Evolutionary conservation across 257 asterid species (phyloP).

Genomic region (Vinca minor): DNA sequence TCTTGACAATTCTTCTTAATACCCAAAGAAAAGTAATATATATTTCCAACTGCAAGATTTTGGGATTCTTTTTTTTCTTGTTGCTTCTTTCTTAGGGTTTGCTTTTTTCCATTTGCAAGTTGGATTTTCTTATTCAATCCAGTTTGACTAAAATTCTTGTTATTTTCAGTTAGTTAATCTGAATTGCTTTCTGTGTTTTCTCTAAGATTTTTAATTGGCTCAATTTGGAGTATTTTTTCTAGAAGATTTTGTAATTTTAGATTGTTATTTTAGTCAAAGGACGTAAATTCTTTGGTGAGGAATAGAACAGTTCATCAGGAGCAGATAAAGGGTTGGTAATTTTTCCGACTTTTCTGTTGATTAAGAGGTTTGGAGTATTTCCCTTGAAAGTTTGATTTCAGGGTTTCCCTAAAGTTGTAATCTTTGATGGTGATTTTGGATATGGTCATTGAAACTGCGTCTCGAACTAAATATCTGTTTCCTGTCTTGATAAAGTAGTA

Average conservation of each 20-base stretch:
- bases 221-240: neutral
- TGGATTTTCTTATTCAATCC: slow-evolving; percentile 2
- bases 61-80: neutral
- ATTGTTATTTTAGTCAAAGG: neutral
- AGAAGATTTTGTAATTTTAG: neutral
- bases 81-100: slow-evolving; percentile 10
- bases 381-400: neutral
- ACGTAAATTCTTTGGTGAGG: neutral
- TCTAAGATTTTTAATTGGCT: neutral
- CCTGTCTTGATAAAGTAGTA: slow-evolving; percentile 16
- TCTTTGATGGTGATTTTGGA: slow-evolving; percentile 10
- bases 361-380: neutral
- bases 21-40: neutral
- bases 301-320: slow-evolving; percentile 1
- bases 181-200: neutral
- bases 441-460: slow-evolving; percentile 17
- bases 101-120: neutral
- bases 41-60: neutral
- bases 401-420: neutral
- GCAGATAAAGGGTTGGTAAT: no score
- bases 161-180: neutral
- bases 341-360: no score
- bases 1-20: neutral
- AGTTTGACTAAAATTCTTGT: neutral
- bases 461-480: slow-evolving; percentile 9